These are phyloP conservation scores for Lophiostoma macrostomum DNA, from an alignment of 495 filamentous ascomycete genomes.

Conservation along the genomic window DNA sequence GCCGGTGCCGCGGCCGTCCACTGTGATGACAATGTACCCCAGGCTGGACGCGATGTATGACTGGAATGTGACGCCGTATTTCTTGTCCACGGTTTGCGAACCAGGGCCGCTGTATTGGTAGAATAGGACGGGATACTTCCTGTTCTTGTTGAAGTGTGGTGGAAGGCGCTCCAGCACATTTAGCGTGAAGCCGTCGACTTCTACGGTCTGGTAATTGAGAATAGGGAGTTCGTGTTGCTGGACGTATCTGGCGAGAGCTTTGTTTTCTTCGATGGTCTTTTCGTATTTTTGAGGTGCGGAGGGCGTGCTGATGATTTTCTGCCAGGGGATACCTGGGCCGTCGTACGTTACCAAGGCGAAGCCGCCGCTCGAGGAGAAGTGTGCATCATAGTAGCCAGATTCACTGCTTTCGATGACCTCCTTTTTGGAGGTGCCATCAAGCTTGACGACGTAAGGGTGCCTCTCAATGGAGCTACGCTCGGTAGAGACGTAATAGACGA, in stretches of 20 bases:
- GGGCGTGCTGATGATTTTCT: constrained; percentile 83
- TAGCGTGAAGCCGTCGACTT: constrained; percentile 71
- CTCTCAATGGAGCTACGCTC: constrained; percentile 84
- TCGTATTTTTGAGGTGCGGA: constrained; percentile 62
- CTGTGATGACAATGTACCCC: constrained; percentile 93
- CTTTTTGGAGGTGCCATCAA: constrained; percentile 69
- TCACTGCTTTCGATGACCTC: constrained; percentile 71
- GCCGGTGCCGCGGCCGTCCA: constrained; percentile 91
- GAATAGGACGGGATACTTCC: constrained; percentile 91
- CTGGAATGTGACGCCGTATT: constrained; percentile 84
- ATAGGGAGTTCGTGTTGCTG: constrained; percentile 78
- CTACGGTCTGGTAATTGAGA: constrained; percentile 79
- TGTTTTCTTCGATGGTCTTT: constrained; percentile 73
- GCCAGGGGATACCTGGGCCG: constrained; percentile 86
- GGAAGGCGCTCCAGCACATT: constrained; percentile 89
- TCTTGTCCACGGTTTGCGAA: constrained; percentile 80
- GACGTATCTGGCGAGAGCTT: constrained; percentile 62
- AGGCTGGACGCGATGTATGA: constrained; percentile 80
- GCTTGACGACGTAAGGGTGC: constrained; percentile 83
- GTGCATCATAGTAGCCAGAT: constrained; percentile 80
- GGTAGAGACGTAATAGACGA: constrained; percentile 88
- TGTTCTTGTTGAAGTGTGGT: constrained; percentile 80
- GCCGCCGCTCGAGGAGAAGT: constrained; percentile 76
- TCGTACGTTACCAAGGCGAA: constrained; percentile 80
- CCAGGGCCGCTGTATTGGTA: constrained; percentile 88